Evolutionary conservation across 306 rosid species (phyloP).

Genomic region (Malus sylvestris): DNA sequence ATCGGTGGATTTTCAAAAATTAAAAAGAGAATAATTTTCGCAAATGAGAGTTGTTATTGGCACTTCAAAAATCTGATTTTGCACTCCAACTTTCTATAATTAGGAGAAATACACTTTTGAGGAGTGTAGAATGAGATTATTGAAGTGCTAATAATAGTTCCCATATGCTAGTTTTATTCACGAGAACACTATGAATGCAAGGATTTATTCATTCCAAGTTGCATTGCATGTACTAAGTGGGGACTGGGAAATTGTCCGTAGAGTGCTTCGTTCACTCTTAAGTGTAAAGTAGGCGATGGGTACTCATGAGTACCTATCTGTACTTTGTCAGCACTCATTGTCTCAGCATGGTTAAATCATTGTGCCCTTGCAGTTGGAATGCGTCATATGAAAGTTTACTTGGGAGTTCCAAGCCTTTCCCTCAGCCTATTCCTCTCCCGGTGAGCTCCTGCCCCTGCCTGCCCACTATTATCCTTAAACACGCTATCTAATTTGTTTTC

Average conservation of each 20-base stretch:
- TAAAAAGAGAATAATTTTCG: too few species aligned
- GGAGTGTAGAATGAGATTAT: too few species aligned
- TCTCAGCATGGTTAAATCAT: constrained; percentile 42
- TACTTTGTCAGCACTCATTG: constrained; percentile 52
- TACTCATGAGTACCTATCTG: constrained; percentile 31
- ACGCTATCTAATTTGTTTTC: background rate
- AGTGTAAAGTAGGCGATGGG: constrained; percentile 13
- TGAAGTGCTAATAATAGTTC: too few species aligned
- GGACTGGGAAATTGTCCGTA: background rate
- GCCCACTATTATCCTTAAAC: background rate
- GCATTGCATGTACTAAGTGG: background rate
- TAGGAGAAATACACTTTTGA: too few species aligned
- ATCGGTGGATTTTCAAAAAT: background rate
- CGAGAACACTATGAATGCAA: background rate
- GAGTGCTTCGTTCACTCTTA: background rate
- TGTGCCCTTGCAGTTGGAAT: constrained; percentile 89
- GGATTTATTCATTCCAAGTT: background rate
- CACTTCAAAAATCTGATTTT: too few species aligned
- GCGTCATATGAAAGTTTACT: constrained; percentile 77
- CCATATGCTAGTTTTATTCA: background rate
- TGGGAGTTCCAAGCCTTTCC: constrained; percentile 80
- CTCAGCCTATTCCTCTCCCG: constrained; percentile 69
- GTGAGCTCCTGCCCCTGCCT: constrained; percentile 38
- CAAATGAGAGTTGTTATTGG: too few species aligned
- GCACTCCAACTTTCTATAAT: too few species aligned